Base-by-base conservation (phyloP, 83 land plant genomes). In the Picea abies region DNA sequence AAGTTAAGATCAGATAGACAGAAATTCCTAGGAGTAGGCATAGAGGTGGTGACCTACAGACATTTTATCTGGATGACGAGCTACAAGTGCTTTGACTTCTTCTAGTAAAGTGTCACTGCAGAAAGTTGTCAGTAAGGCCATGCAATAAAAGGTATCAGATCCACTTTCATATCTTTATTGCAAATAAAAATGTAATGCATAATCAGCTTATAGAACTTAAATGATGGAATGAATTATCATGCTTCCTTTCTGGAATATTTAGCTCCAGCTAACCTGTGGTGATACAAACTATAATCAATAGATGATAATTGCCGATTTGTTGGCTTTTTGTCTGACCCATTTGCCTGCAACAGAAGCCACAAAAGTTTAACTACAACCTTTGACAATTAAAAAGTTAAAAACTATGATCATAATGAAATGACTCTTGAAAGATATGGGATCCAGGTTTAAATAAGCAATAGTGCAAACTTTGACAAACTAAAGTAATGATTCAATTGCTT, bases 1-100 rank as follows among this genome's bases (percentile, higher is more conserved):
- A 68, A 35, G 58, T 49, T 66, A 23, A 15, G 49, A 66, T 63
- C 7, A 65, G 16, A 63, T 63, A 35, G 16, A 71, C 79, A 52
- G 37, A 26, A 68, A 64, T 76, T 73, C 26, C 10, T 67, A 63
- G 12, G 20, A 29, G 12, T 37, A 29, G 78, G 64, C n/a, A 72
- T 61, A 63, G 4, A 78, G 20, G 32, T 10, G 47, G 10, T 44
- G 17, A 82, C 91, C 84, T 77, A 96, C 98, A 65, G 70, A 79
- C 63, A 97, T 86, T 63, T 80, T 90, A 62, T 89, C 87, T 16
- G 87, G 92, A 88, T 97, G 98, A 44, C 97, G 94, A 65, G 81
- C 81, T 8, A 93, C 99, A 82, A 97, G 69, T 19, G 85, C 83
- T 37, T 87, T 76, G 39, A 97, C 87, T 81, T 94, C 87, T 58